Base-by-base conservation (phyloP, 1,284 basidiomycete species). In the Cryptococcus sp. region DNA sequence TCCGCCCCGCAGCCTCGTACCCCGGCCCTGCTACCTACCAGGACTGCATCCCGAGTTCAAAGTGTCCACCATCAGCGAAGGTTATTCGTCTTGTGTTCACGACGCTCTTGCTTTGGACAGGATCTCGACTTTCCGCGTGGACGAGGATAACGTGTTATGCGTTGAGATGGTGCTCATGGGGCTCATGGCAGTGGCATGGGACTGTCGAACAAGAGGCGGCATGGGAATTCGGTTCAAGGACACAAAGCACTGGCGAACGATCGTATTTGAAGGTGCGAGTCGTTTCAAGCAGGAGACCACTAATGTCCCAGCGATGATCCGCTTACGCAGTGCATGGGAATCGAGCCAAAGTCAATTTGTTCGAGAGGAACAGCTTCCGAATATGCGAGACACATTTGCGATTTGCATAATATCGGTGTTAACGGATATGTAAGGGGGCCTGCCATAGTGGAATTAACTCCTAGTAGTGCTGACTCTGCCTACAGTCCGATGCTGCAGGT, bases 191-290 rank as follows among this genome's bases (percentile, higher is more conserved):
- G 66, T 70, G 13, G 71, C 71, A 2, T 75, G 73, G 73, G 73
- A 75, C 57, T 73, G 69, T 60, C 52, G 71, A 23, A 72, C 71
- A 19, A 61, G 68, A 38, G 73, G 73, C 11, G 69, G 68, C 6
- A 73, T 73, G 71, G 72, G 72, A 15, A 67, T 76, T 42, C 63
- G 67, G 43, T 71, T 75, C 54, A 66, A 64, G 42, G 71, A 72
- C 20, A 65, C 64, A 0, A 72, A 72, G 55, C 67, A 74, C 59
- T 76, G 74, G 74, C 58, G 72, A 41, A 53, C 58, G 35, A 65
- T 71, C 19, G 68, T 74, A 5, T 61, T 73, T 47, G 67, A 70
- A 50, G 64, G 35, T 27, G 43, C 15, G 35, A 7, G n/a, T 41
- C 3, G 25, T 16, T 15, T 20, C 38, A 40, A 17, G 22, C 19